Evolutionary conservation across 1,139 yeast species (phyloP).

Genomic region (Casaregolazyma lundiana): DNA sequence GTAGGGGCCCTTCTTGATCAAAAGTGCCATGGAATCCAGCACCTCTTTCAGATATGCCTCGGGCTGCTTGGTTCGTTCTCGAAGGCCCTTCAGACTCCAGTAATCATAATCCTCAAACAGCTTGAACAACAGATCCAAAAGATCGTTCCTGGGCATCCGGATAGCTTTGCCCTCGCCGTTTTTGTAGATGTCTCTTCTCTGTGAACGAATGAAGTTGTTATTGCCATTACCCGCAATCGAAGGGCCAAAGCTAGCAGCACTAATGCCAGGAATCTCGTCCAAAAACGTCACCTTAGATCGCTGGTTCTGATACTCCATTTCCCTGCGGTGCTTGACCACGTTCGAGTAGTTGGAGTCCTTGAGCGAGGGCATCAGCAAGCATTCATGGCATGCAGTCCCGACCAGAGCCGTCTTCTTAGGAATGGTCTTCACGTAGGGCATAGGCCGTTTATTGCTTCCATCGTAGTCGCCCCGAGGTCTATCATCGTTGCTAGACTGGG

Average conservation of each 20-base stretch:
- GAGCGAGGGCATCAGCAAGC: conserved; percentile 78
- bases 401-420: conserved; percentile 71
- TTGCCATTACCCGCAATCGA: conserved; percentile 46
- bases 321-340: conserved; percentile 51
- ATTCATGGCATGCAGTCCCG: conserved; percentile 90
- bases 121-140: conserved; percentile 80
- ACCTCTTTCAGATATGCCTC: conserved; percentile 90
- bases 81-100: conserved; percentile 92
- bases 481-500: conserved; percentile 29
- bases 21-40: conserved; percentile 79
- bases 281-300: conserved; percentile 75
- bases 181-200: conserved; percentile 34
- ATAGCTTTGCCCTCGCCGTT: conserved; percentile 81
- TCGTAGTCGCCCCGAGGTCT: conserved; percentile 22
- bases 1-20: conserved; percentile 93
- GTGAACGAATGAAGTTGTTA: conserved; percentile 31
- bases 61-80: conserved; percentile 94
- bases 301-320: conserved; percentile 38
- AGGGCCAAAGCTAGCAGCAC: conserved; percentile 74
- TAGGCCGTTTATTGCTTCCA: conserved; percentile 18
- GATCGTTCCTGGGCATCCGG: conserved; percentile 89
- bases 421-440: conserved; percentile 29
- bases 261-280: conserved; percentile 83
- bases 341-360: conserved; percentile 65
- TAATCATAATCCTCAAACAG: conserved; percentile 93